phyloP scores from a whole-genome alignment of 768 basidiomycete genomes.

The Lactarius trivialis region DNA sequence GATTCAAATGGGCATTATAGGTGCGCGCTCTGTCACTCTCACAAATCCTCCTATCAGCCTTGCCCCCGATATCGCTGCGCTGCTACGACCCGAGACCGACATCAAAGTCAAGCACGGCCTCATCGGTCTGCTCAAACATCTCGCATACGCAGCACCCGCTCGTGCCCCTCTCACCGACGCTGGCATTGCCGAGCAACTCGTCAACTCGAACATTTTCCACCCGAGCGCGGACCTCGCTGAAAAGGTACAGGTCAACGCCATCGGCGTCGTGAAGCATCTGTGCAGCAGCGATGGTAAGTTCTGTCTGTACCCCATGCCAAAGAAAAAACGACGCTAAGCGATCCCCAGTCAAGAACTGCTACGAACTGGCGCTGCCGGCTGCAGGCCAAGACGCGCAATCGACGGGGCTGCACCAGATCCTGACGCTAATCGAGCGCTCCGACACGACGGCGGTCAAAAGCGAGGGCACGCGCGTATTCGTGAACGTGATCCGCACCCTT shows the following conservation, averaged over 20 bases:
- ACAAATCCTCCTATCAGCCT: conserved; percentile 45
- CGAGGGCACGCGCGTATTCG: conserved; percentile 84
- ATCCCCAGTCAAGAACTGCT: conserved; percentile 39
- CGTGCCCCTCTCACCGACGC: conserved; percentile 53
- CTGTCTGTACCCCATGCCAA: background rate
- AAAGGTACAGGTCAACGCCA: conserved; percentile 79
- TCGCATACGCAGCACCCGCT: conserved; percentile 59
- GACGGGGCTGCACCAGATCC: conserved; percentile 59
- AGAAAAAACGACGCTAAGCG: background rate
- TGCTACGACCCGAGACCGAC: conserved; percentile 56
- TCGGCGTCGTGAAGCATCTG: conserved; percentile 86
- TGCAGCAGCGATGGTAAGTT: conserved; percentile 66
- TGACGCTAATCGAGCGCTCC: conserved; percentile 70
- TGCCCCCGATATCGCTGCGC: conserved; percentile 55
- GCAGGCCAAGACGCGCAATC: conserved; percentile 28
- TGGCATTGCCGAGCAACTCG: conserved; percentile 55
- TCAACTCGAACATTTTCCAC: conserved; percentile 61
- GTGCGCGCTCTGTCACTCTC: conserved; percentile 52
- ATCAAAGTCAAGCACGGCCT: conserved; percentile 87
- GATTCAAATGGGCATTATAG: conserved; percentile 32
- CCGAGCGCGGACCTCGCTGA: conserved; percentile 76
- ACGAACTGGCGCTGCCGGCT: conserved; percentile 45
- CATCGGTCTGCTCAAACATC: conserved; percentile 79
- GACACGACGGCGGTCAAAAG: conserved; percentile 79
- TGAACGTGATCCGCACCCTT: conserved; percentile 76